phyloP scores from a whole-genome alignment of 768 basidiomycete genomes.

The Xerocomellus amylosporus region DNA sequence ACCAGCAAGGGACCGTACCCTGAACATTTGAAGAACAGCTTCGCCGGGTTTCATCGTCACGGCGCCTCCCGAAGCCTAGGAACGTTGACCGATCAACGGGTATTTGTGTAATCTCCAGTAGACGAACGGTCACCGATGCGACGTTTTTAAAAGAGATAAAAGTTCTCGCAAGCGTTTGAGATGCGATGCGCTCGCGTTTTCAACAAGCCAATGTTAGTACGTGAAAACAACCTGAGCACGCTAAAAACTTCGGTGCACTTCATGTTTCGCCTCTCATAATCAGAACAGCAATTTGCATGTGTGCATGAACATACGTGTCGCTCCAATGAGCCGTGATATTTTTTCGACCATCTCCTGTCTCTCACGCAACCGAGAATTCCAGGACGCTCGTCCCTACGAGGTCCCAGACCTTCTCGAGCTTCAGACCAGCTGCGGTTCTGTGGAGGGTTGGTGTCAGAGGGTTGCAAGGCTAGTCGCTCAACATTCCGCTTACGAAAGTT shows the following conservation, averaged over 20 bases:
- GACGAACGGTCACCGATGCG: constrained; percentile 68
- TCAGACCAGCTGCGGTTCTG: constrained; percentile 26
- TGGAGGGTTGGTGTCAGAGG: background rate
- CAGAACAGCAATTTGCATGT: no score
- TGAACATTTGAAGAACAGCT: constrained; percentile 85
- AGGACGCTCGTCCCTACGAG: constrained; percentile 26
- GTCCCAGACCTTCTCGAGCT: constrained; percentile 33
- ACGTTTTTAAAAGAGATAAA: constrained; percentile 90
- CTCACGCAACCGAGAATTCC: constrained; percentile 25
- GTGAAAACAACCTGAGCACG: no score
- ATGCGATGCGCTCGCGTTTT: no score
- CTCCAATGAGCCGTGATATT: background rate
- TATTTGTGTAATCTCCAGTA: constrained; percentile 73
- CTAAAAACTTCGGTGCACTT: no score
- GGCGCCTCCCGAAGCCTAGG: constrained; percentile 50
- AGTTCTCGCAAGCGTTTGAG: constrained; percentile 72
- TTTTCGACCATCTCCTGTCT: background rate
- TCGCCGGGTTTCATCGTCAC: constrained; percentile 78
- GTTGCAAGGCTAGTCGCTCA: background rate
- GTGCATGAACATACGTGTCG: background rate
- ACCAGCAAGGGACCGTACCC: constrained; percentile 86
- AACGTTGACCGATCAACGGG: constrained; percentile 75
- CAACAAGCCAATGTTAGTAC: no score
- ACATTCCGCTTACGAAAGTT: constrained; percentile 26
- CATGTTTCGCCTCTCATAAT: no score